phyloP scores from a whole-genome alignment of 768 basidiomycete genomes.

The Neoboletus brunneissimus region DNA sequence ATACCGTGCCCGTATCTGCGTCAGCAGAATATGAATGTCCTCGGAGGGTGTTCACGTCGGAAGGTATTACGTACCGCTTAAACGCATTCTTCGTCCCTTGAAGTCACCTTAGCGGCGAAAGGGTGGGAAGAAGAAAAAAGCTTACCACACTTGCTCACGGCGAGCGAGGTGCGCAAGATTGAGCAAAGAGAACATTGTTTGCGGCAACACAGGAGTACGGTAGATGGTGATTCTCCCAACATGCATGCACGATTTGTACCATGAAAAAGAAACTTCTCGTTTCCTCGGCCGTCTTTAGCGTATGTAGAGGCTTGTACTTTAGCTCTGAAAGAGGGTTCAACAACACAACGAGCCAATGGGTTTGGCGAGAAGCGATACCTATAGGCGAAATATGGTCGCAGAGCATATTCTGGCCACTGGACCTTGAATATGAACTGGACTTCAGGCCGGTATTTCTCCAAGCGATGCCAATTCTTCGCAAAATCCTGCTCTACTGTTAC shows the following conservation, averaged over 20 bases:
- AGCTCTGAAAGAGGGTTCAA: not conserved
- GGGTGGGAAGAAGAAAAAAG: not conserved
- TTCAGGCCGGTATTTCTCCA: constrained; percentile 7
- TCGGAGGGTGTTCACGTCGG: not conserved
- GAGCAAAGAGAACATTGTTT: constrained; percentile 13
- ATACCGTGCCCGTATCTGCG: constrained; percentile 13
- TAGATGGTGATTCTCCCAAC: constrained; percentile 12
- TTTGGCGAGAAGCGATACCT: not conserved
- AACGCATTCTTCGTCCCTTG: constrained; percentile 16
- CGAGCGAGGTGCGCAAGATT: constrained; percentile 12
- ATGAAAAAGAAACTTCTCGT: constrained; percentile 13
- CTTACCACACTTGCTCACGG: constrained; percentile 12
- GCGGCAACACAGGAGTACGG: constrained; percentile 4
- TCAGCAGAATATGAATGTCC: not conserved
- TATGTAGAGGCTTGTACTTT: constrained; percentile 5
- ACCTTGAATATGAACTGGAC: constrained; percentile 14
- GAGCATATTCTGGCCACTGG: constrained; percentile 9
- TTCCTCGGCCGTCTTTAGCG: constrained; percentile 6
- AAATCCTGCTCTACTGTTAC: constrained; percentile 8
- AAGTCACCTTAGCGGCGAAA: not conserved
- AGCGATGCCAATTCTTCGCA: constrained; percentile 10
- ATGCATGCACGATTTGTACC: constrained; percentile 16
- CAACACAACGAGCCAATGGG: not conserved
- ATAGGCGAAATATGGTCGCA: constrained; percentile 10
- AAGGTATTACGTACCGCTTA: constrained; percentile 10